Conservation (phyloP, 257 asterid species). For the Scutellaria barbata region DNA sequence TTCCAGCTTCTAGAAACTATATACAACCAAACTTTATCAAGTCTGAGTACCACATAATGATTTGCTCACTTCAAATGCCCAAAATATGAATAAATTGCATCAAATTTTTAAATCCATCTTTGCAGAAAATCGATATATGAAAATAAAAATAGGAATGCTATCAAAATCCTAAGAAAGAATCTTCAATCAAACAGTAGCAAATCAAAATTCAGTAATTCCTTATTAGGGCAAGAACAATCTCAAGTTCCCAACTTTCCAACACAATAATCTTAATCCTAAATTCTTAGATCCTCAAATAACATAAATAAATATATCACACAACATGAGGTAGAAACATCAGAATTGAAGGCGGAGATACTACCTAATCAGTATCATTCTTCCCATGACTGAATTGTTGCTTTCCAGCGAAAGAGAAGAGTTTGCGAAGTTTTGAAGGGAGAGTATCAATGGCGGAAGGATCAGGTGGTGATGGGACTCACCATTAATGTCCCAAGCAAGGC, state of each 20-base stretch:
- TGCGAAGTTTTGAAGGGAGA: conserved; percentile 80
- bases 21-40: too few relatives aligned
- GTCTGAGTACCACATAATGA: too few relatives aligned
- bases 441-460: conserved; percentile 62
- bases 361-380: conserved; percentile 49
- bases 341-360: conserved; percentile 30
- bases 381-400: conserved; percentile 34
- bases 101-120: background rate
- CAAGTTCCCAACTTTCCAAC: background rate
- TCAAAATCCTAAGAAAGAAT: background rate
- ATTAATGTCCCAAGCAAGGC: too few relatives aligned
- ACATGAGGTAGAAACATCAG: background rate
- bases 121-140: too few relatives aligned
- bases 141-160: background rate
- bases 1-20: too few relatives aligned
- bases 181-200: conserved; percentile 7
- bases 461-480: conserved; percentile 97
- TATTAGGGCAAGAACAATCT: background rate
- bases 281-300: background rate
- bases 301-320: background rate
- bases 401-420: conserved; percentile 58
- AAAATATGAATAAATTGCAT: background rate
- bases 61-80: background rate
- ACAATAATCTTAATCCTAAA: background rate
- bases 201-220: background rate